Conservation (phyloP, 2,329 filamentous ascomycete genomes). For the Uncinocarpus reesii region DNA sequence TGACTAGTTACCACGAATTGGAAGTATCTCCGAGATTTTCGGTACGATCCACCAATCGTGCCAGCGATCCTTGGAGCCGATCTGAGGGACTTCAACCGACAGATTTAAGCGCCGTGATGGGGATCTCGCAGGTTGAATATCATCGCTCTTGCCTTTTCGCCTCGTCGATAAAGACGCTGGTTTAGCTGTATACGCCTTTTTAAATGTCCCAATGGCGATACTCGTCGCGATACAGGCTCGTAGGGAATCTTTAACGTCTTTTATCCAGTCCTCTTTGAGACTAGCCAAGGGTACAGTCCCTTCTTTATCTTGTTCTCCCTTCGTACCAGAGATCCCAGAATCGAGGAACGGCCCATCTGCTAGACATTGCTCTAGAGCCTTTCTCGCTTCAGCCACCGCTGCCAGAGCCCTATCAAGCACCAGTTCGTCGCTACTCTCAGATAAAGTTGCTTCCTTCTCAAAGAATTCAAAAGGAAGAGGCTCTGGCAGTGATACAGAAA, state of each 20-base stretch:
- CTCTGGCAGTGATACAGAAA: constrained; percentile 55
- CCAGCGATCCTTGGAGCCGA: constrained; percentile 34
- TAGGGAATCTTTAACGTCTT: constrained; percentile 49
- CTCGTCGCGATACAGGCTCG: constrained; percentile 62
- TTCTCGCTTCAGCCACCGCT: constrained; percentile 33
- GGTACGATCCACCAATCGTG: constrained; percentile 40
- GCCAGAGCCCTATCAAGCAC: constrained; percentile 34
- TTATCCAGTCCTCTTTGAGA: constrained; percentile 51
- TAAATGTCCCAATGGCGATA: constrained; percentile 52
- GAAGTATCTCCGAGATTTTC: constrained; percentile 23
- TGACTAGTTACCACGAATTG: constrained; percentile 1
- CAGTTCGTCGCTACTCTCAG: constrained; percentile 34
- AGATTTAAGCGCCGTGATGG: constrained; percentile 19
- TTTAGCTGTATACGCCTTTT: constrained; percentile 44
- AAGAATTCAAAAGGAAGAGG: constrained; percentile 58
- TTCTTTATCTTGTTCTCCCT: constrained; percentile 8
- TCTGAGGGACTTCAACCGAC: constrained; percentile 30
- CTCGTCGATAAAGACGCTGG: not conserved
- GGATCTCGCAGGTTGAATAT: constrained; percentile 5
- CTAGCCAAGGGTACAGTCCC: constrained; percentile 33
- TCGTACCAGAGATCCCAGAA: not conserved
- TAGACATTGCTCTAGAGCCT: constrained; percentile 36
- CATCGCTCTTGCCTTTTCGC: constrained; percentile 1
- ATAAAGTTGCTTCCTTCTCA: constrained; percentile 33
- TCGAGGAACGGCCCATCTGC: constrained; percentile 29